These are phyloP conservation scores for Solanum hybrid DNA, from an alignment of 305 asterid species.

Conservation along the genomic window DNA sequence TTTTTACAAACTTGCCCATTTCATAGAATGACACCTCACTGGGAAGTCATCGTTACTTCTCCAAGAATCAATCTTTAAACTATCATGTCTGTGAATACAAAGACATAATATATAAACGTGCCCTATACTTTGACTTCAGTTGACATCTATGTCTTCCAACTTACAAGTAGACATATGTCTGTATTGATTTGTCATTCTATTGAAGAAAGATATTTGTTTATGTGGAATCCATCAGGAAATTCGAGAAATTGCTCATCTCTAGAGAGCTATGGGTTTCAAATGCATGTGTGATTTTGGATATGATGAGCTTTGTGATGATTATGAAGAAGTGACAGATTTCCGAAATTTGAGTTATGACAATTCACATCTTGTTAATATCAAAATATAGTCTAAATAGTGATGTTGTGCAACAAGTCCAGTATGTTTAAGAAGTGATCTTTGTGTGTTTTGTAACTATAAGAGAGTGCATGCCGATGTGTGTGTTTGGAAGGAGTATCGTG, in stretches of 20 bases:
- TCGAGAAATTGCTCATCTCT: background rate
- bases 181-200: background rate
- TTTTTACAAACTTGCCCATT: background rate
- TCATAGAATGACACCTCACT: background rate
- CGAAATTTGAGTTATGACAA: background rate
- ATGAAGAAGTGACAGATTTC: no score
- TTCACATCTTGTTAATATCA: background rate
- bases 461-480: background rate
- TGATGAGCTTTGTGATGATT: background rate
- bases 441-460: background rate
- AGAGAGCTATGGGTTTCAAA: background rate
- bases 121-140: no score
- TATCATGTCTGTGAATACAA: background rate
- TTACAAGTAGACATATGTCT: background rate
- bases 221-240: background rate
- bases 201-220: background rate
- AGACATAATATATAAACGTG: background rate
- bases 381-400: background rate
- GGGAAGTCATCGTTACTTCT: background rate
- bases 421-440: background rate
- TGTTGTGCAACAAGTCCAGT: no score
- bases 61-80: background rate
- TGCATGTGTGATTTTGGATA: background rate
- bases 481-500: background rate
- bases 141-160: background rate